Evolutionary conservation across 2,329 filamentous ascomycete genomes (phyloP).

Genomic region (Trichoderma pleuroti): DNA sequence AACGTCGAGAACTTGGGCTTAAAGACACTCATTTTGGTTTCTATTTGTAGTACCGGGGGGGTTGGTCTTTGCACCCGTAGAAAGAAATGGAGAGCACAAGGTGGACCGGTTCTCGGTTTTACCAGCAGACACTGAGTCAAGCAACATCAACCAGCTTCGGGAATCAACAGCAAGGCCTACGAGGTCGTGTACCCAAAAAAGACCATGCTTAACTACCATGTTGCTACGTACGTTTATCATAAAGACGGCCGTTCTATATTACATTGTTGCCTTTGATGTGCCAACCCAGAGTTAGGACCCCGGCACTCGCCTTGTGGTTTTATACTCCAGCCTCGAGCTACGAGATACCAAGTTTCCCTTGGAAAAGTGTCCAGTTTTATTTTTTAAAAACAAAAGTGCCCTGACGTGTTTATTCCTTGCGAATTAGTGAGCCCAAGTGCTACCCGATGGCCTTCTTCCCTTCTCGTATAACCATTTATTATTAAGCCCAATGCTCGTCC

Average conservation of each 20-base stretch:
- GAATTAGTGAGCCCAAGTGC: slow-evolving; percentile 37
- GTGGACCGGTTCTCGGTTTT: neutral
- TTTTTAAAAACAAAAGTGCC: neutral
- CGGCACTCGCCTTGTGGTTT: slow-evolving; percentile 3
- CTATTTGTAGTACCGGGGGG: too few species aligned
- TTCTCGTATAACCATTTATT: slow-evolving; percentile 95
- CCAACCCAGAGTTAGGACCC: neutral
- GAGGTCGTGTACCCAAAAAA: neutral
- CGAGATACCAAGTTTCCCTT: neutral
- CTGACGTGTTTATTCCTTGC: neutral
- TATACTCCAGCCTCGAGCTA: slow-evolving; percentile 14
- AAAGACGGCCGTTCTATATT: neutral
- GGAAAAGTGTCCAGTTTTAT: neutral
- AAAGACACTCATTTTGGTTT: too few species aligned
- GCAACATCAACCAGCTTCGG: neutral
- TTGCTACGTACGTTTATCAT: slow-evolving; percentile 17
- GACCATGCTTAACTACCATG: slow-evolving; percentile 8
- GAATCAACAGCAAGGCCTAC: neutral
- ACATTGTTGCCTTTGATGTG: neutral
- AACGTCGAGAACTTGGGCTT: neutral
- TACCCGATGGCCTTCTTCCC: slow-evolving; percentile 56
- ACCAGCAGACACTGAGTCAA: neutral
- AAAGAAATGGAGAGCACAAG: neutral
- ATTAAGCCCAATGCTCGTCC: slow-evolving; percentile 73
- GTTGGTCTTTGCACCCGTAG: neutral